phyloP scores from a whole-genome alignment of 1,139 yeast genomes.

The Debaryomyces fabryi region DNA sequence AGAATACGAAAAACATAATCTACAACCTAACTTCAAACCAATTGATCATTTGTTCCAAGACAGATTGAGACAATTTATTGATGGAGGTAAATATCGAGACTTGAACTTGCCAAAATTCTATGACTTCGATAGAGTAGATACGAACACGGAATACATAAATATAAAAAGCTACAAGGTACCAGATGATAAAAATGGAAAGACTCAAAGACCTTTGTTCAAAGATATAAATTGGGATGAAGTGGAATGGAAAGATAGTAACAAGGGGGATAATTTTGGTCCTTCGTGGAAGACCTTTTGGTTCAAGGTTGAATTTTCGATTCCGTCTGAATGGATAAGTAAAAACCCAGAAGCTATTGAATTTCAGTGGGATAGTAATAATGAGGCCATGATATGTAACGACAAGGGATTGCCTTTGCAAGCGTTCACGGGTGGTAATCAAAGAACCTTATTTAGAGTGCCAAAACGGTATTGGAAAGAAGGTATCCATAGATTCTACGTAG shows the following conservation, averaged over 20 bases:
- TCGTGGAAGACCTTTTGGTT: constrained; percentile 98
- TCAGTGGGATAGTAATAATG: constrained; percentile 87
- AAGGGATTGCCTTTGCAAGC: constrained; percentile 79
- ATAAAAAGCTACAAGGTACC: constrained; percentile 69
- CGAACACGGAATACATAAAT: constrained; percentile 43
- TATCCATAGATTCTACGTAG: constrained; percentile 65
- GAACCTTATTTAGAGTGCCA: constrained; percentile 75
- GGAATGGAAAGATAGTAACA: constrained; percentile 61
- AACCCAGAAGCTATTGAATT: constrained; percentile 56
- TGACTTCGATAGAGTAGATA: constrained; percentile 57
- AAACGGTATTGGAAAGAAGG: constrained; percentile 44
- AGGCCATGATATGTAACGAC: constrained; percentile 74
- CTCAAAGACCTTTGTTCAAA: constrained; percentile 74
- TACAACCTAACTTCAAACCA: constrained; percentile 80
- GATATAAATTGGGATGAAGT: constrained; percentile 50
- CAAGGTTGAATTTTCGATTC: constrained; percentile 63
- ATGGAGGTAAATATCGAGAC: constrained; percentile 70
- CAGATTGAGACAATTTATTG: constrained; percentile 79
- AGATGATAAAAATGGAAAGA: constrained; percentile 42
- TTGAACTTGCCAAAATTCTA: constrained; percentile 84
- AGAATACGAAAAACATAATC: constrained; percentile 39
- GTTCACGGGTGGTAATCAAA: constrained; percentile 82
- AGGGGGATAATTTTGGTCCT: constrained; percentile 87
- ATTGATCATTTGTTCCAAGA: constrained; percentile 77
- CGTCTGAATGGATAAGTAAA: constrained; percentile 56